These are phyloP conservation scores for Phialocephala subalpina DNA, from an alignment of 2,329 filamentous ascomycete genomes.

Conservation along the genomic window DNA sequence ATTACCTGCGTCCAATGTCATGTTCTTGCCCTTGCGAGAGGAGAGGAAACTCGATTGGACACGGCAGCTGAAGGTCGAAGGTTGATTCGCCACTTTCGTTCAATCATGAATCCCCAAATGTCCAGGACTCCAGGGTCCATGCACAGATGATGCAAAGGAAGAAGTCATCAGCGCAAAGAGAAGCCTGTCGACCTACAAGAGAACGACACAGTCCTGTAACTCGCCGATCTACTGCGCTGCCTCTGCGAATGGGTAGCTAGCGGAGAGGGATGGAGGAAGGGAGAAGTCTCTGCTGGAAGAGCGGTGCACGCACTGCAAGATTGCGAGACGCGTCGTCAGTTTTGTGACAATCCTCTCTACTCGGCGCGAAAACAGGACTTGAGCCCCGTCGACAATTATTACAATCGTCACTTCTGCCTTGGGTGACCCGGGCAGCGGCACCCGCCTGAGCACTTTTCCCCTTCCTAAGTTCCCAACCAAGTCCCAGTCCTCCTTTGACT, in stretches of 20 bases:
- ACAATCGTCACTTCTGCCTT: not conserved
- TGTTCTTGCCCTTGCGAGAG: conserved; percentile 8
- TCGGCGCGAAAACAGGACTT: conserved; percentile 5
- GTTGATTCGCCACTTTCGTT: not conserved
- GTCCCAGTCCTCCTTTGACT: not conserved
- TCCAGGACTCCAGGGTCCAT: conserved; percentile 10
- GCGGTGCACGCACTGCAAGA: not conserved
- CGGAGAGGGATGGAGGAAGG: not conserved
- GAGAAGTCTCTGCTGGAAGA: not conserved
- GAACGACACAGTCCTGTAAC: not conserved
- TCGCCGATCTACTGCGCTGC: not conserved
- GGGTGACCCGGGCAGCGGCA: not conserved
- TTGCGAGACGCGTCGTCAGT: conserved; percentile 9
- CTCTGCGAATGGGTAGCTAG: not conserved
- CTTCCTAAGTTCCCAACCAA: not conserved
- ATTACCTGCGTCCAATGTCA: conserved; percentile 1
- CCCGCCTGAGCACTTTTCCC: not conserved
- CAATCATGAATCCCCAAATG: not conserved
- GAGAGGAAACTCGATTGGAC: not conserved
- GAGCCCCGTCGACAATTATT: not conserved
- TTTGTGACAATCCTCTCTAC: not conserved
- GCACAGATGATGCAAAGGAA: conserved; percentile 28
- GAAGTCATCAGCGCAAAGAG: conserved; percentile 15
- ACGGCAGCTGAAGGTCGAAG: conserved; percentile 3
- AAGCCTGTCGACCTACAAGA: conserved; percentile 11